Percentiles rank a stretch among this genome's conserved stretches.
These are phyloP conservation scores for Kluyveromyces sp. DNA, from an alignment of 1,139 yeast species.

Conservation along the genomic window DNA sequence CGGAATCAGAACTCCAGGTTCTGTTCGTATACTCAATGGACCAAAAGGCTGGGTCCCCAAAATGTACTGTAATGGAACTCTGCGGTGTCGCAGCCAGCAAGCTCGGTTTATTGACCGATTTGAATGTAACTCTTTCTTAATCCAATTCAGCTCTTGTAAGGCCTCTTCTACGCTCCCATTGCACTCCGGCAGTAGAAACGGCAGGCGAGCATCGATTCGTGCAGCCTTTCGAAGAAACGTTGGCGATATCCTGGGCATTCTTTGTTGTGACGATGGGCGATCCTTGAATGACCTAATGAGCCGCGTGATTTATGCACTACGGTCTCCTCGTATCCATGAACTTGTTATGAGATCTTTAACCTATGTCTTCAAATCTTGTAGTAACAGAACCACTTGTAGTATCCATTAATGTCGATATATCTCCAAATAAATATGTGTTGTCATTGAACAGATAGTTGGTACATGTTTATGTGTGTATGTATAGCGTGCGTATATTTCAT, in stretches of 20 bases:
- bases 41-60: slow-evolving; percentile 88
- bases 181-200: slow-evolving; percentile 32
- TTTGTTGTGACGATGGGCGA: not conserved
- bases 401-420: not conserved
- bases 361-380: not conserved
- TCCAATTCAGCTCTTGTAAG: slow-evolving; percentile 45
- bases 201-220: slow-evolving; percentile 15
- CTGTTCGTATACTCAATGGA: slow-evolving; percentile 49
- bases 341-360: too few relatives aligned
- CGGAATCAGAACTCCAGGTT: slow-evolving; percentile 71
- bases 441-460: not conserved
- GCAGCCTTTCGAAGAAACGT: slow-evolving; percentile 12
- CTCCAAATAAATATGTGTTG: not conserved
- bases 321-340: too few relatives aligned
- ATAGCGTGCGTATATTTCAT: not conserved
- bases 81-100: slow-evolving; percentile 37
- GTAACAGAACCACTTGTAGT: not conserved
- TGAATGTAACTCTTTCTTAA: slow-evolving; percentile 34
- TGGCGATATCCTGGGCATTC: slow-evolving; percentile 18
- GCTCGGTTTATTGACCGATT: slow-evolving; percentile 26
- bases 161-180: slow-evolving; percentile 33
- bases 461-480: too few relatives aligned
- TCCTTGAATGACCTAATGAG: not conserved
- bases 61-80: slow-evolving; percentile 74
- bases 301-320: too few relatives aligned